Evolutionary conservation across 2,329 filamentous ascomycete genomes (phyloP).

Genomic region (Exserohilum rostratum): DNA sequence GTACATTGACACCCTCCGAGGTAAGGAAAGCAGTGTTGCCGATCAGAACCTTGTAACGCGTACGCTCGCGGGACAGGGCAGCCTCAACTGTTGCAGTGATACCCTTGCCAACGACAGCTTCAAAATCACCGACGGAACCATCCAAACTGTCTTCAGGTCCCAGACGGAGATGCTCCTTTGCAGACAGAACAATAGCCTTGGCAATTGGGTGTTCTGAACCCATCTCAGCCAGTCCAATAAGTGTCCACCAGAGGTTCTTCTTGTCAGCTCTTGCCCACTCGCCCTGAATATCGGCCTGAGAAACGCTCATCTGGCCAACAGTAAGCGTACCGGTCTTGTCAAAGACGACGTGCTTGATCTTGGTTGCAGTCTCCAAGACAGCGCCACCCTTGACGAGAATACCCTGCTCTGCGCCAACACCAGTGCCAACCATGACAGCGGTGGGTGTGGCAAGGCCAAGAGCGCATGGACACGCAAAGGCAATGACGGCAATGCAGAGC

Average conservation of each 20-base stretch:
- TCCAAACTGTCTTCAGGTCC: slow-evolving; percentile 76
- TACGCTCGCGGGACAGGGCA: slow-evolving; percentile 67
- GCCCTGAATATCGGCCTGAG: slow-evolving; percentile 69
- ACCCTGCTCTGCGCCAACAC: slow-evolving; percentile 90
- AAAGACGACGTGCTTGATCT: slow-evolving; percentile 85
- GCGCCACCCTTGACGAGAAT: slow-evolving; percentile 98
- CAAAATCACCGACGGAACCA: slow-evolving; percentile 84
- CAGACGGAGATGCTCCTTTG: slow-evolving; percentile 76
- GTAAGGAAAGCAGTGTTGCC: slow-evolving; percentile 81
- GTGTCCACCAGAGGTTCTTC: slow-evolving; percentile 87
- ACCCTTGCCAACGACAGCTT: slow-evolving; percentile 81
- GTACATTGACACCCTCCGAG: slow-evolving; percentile 71
- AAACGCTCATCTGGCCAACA: slow-evolving; percentile 92
- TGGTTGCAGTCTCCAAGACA: slow-evolving; percentile 87
- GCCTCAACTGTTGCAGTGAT: slow-evolving; percentile 84
- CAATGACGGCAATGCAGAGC: slow-evolving; percentile 97
- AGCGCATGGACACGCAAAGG: slow-evolving; percentile 96
- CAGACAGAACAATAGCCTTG: slow-evolving; percentile 78
- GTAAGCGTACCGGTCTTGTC: slow-evolving; percentile 98
- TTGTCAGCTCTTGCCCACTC: slow-evolving; percentile 74
- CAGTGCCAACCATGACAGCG: slow-evolving; percentile 99
- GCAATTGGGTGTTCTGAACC: slow-evolving; percentile 95
- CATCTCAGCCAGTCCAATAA: slow-evolving; percentile 93
- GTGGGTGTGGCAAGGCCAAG: slow-evolving; percentile 95
- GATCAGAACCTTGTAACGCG: slow-evolving; percentile 78